phyloP scores from a whole-genome alignment of 2,329 filamentous ascomycete genomes.

The Colletotrichum gigasporum region DNA sequence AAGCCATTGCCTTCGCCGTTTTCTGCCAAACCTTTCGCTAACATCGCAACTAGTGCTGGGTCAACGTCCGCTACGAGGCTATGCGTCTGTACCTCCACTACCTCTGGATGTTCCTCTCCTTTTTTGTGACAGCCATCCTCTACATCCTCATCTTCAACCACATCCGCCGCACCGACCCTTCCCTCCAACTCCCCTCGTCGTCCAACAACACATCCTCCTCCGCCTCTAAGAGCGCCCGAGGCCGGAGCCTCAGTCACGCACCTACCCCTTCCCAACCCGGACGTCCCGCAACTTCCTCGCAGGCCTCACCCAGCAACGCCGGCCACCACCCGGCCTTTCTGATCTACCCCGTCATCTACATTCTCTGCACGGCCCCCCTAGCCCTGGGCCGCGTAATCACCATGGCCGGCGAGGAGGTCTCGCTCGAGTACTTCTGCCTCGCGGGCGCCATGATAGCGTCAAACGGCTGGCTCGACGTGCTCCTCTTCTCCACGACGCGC shows the following conservation, averaged over 20 bases:
- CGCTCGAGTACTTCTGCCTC: slow-evolving; percentile 58
- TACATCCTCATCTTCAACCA: slow-evolving; percentile 53
- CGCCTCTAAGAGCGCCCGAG: neutral
- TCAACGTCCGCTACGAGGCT: slow-evolving; percentile 59
- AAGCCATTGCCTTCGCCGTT: slow-evolving; percentile 61
- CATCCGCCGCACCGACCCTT: slow-evolving; percentile 42
- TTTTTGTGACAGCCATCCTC: slow-evolving; percentile 47
- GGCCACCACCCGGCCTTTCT: slow-evolving; percentile 51
- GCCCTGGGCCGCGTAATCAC: slow-evolving; percentile 66
- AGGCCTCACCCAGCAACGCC: neutral
- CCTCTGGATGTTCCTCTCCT: slow-evolving; percentile 65
- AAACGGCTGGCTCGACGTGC: slow-evolving; percentile 56
- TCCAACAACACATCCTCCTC: slow-evolving; percentile 22
- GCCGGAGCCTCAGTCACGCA: neutral
- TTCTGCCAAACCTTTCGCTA: slow-evolving; percentile 70
- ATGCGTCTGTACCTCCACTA: slow-evolving; percentile 70
- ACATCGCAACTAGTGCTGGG: slow-evolving; percentile 65
- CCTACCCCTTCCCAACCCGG: neutral
- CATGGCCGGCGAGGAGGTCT: slow-evolving; percentile 58
- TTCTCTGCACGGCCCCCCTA: slow-evolving; percentile 68
- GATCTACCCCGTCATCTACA: slow-evolving; percentile 70
- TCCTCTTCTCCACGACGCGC: slow-evolving; percentile 50
- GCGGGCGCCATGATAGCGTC: slow-evolving; percentile 61
- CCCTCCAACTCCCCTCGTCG: slow-evolving; percentile 33
- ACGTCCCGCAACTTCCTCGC: neutral